Evolutionary conservation across 257 asterid genomes (phyloP).

Genomic region (Solanum chiquidenum): DNA sequence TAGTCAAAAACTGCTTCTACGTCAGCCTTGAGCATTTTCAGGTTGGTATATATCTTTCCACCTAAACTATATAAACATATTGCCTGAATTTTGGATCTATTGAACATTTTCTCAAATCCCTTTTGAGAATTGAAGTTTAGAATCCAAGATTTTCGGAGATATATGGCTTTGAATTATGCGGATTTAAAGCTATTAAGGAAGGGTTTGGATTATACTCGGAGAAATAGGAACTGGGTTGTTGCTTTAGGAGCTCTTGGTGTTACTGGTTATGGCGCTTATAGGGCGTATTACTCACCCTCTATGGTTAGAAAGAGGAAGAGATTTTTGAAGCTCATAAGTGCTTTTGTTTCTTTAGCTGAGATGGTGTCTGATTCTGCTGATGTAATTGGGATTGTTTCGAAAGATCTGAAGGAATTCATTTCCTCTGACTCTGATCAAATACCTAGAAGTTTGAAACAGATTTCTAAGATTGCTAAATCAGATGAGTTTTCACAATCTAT

Average conservation of each 20-base stretch:
- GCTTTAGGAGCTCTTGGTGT: slow-evolving; percentile 41
- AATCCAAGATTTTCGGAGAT: background rate
- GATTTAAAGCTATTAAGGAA: slow-evolving; percentile 22
- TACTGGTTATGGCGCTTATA: slow-evolving; percentile 45
- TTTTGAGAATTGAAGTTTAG: background rate
- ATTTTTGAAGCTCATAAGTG: slow-evolving; percentile 21
- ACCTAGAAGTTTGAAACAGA: slow-evolving; percentile 61
- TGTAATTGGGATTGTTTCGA: slow-evolving; percentile 44
- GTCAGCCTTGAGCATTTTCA: background rate
- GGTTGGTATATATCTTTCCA: background rate
- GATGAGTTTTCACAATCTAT: slow-evolving; percentile 40
- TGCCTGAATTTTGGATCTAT: background rate
- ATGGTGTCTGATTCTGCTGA: slow-evolving; percentile 60
- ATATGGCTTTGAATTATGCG: slow-evolving; percentile 12
- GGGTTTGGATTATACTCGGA: slow-evolving; percentile 23
- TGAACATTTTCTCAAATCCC: background rate
- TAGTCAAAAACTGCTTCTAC: background rate
- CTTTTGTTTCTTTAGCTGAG: slow-evolving; percentile 38
- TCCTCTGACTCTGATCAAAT: slow-evolving; percentile 50
- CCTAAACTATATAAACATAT: background rate
- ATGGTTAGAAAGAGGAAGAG: slow-evolving; percentile 42
- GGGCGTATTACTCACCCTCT: slow-evolving; percentile 37
- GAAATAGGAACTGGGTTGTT: slow-evolving; percentile 35
- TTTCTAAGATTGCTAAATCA: slow-evolving; percentile 47
- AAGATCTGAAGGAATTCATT: slow-evolving; percentile 45